Evolutionary conservation across 2,329 filamentous ascomycete species (phyloP).

Genomic region (Ophiostoma quercus): DNA sequence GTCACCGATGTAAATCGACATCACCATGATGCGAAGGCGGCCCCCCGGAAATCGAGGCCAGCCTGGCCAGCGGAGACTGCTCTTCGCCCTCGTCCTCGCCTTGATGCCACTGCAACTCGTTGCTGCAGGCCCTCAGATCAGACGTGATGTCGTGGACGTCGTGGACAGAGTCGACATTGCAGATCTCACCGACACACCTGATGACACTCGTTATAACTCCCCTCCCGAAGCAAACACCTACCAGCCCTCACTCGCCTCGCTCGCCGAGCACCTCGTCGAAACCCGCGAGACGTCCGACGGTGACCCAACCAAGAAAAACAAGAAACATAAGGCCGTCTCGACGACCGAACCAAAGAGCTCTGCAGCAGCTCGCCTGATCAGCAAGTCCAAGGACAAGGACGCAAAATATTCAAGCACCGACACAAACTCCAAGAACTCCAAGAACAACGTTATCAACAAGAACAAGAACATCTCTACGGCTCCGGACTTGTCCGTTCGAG

Average conservation of each 20-base stretch:
- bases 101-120: slow-evolving; percentile 51
- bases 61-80: slow-evolving; percentile 44
- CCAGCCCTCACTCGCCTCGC: slow-evolving; percentile 13
- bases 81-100: slow-evolving; percentile 54
- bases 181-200: not conserved
- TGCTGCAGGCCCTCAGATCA: slow-evolving; percentile 61
- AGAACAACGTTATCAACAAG: slow-evolving; percentile 9
- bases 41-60: slow-evolving; percentile 47
- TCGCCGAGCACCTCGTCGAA: slow-evolving; percentile 10
- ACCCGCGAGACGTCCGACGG: slow-evolving; percentile 7
- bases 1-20: slow-evolving; percentile 20
- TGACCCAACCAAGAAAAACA: not conserved
- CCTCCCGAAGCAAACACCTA: slow-evolving; percentile 8
- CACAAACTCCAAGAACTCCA: not conserved
- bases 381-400: slow-evolving; percentile 29
- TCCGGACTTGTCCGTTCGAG: slow-evolving; percentile 93
- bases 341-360: slow-evolving; percentile 25
- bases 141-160: slow-evolving; percentile 23
- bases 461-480: slow-evolving; percentile 69
- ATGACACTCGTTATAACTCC: slow-evolving; percentile 1
- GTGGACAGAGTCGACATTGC: not conserved
- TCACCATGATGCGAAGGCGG: slow-evolving; percentile 61
- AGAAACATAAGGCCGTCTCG: slow-evolving; percentile 14
- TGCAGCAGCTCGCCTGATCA: slow-evolving; percentile 25
- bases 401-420: slow-evolving; percentile 26